Conservation (phyloP, 345 rosid genomes). For the Pistacia atlantica region DNA sequence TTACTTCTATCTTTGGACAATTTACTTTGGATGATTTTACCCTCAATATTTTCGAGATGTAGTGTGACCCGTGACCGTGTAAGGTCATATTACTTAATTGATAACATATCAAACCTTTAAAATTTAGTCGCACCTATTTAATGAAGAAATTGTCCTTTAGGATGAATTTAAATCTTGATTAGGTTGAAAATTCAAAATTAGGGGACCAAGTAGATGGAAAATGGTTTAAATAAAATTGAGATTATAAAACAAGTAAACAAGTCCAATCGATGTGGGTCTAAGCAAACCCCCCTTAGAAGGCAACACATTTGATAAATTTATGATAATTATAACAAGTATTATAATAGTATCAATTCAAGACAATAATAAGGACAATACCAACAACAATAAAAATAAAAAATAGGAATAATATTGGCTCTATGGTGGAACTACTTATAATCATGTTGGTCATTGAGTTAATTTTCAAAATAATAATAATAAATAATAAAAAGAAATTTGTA, state of each 20-base stretch:
- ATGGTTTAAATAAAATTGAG: not conserved
- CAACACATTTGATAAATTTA: conserved; percentile 27
- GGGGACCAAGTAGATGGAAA: not conserved
- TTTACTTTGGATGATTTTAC: too few relatives aligned
- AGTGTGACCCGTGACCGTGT: too few relatives aligned
- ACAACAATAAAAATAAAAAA: not conserved
- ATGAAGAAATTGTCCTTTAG: too few relatives aligned
- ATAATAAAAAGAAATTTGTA: too few relatives aligned
- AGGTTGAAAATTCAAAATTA: too few relatives aligned
- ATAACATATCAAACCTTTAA: too few relatives aligned
- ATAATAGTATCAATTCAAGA: not conserved
- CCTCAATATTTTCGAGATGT: too few relatives aligned
- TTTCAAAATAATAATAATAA: too few relatives aligned
- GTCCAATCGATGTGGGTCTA: conserved; percentile 28
- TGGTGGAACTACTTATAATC: not conserved
- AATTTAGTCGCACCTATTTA: too few relatives aligned
- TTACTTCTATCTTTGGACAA: too few relatives aligned
- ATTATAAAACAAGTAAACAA: not conserved
- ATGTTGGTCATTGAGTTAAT: not conserved
- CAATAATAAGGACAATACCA: not conserved
- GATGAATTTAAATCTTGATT: too few relatives aligned
- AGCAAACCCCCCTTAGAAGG: not conserved
- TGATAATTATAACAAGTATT: conserved; percentile 9
- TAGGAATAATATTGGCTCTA: not conserved
- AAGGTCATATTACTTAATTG: too few relatives aligned